Evolutionary conservation across 768 basidiomycete species (phyloP).

Genomic region (Podaxis sp.): DNA sequence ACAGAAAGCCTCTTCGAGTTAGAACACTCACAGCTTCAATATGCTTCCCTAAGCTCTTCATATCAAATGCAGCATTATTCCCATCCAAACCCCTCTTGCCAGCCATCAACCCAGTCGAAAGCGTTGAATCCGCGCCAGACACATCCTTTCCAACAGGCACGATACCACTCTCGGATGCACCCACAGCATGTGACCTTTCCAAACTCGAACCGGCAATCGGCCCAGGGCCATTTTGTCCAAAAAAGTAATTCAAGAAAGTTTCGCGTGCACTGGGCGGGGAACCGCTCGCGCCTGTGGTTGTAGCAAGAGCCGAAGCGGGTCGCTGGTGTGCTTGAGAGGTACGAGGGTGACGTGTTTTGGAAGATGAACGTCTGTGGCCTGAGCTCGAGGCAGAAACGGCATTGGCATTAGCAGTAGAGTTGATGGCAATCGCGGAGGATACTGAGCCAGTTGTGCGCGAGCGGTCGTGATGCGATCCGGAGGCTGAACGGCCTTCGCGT

Average conservation of each 20-base stretch:
- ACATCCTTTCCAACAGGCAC: constrained; percentile 65
- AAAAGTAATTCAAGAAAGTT: constrained; percentile 96
- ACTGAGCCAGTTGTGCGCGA: constrained; percentile 36
- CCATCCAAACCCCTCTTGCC: constrained; percentile 68
- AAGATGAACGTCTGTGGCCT: constrained; percentile 34
- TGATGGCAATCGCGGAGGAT: constrained; percentile 35
- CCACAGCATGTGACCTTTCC: constrained; percentile 32
- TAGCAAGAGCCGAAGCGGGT: neutral
- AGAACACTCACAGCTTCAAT: constrained; percentile 84
- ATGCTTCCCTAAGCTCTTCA: constrained; percentile 98
- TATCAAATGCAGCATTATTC: constrained; percentile 88
- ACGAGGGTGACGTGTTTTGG: constrained; percentile 30
- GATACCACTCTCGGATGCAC: constrained; percentile 24
- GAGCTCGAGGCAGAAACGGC: constrained; percentile 30
- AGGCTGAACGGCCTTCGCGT: constrained; percentile 68
- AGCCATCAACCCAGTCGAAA: constrained; percentile 64
- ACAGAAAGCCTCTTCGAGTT: neutral
- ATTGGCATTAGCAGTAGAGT: constrained; percentile 14
- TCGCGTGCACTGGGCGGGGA: constrained; percentile 68
- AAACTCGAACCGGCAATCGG: constrained; percentile 59
- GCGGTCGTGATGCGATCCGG: constrained; percentile 77
- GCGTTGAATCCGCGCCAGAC: constrained; percentile 49
- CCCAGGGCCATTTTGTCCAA: constrained; percentile 86
- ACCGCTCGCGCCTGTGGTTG: neutral
- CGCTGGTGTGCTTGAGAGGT: constrained; percentile 18